A percentile compares a stretch with the other conserved stretches of the same genome.
Conservation (phyloP, 2,329 filamentous ascomycete genomes). For the Ploettnerulaceae sp. region DNA sequence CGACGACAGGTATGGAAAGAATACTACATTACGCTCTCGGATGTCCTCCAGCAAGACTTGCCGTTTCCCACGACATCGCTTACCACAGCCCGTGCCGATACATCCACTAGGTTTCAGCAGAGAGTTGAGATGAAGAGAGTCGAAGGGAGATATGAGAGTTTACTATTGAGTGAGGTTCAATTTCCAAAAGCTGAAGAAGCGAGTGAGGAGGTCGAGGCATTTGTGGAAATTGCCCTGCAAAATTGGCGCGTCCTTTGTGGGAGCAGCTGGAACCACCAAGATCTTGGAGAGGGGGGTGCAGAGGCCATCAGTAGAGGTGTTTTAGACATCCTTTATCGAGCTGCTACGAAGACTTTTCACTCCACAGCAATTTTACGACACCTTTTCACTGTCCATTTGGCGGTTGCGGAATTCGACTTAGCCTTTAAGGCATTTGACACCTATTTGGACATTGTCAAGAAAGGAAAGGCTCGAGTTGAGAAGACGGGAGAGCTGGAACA, state of each 20-base stretch:
- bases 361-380: conserved; percentile 83
- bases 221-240: conserved; percentile 70
- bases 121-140: conserved; percentile 73
- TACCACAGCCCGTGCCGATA: conserved; percentile 40
- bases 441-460: conserved; percentile 82
- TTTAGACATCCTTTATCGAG: conserved; percentile 83
- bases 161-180: conserved; percentile 70
- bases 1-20: conserved; percentile 73
- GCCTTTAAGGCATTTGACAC: conserved; percentile 88
- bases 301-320: conserved; percentile 69
- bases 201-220: conserved; percentile 75
- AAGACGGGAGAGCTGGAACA: conserved; percentile 69
- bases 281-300: conserved; percentile 77
- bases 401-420: conserved; percentile 86
- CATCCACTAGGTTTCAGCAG: conserved; percentile 58
- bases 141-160: conserved; percentile 72
- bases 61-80: conserved; percentile 49
- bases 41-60: conserved; percentile 63
- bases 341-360: conserved; percentile 90
- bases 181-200: conserved; percentile 82
- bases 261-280: conserved; percentile 71
- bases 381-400: conserved; percentile 81
- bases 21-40: conserved; percentile 77
- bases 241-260: conserved; percentile 86
- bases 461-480: conserved; percentile 76